Percentiles rank a stretch among this genome's conserved stretches.
These are phyloP conservation scores for Parathielavia hyrcaniae DNA, from an alignment of 495 filamentous ascomycete species.

Conservation along the genomic window DNA sequence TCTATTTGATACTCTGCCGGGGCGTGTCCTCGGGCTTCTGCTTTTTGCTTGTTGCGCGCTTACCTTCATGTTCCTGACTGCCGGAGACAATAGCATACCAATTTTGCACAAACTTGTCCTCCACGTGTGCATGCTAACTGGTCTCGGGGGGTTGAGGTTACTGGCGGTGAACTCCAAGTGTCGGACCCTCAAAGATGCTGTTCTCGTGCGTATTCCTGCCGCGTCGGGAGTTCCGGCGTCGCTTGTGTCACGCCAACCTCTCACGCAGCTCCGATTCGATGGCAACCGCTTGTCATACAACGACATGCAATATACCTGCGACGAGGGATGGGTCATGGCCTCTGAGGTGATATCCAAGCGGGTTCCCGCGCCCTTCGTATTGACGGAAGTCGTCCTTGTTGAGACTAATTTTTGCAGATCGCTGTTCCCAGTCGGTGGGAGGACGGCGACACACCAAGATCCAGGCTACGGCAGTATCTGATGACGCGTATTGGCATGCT, in stretches of 20 bases:
- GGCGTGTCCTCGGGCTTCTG: conserved; percentile 26
- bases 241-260: too few species aligned
- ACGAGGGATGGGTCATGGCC: not conserved
- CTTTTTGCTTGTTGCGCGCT: conserved; percentile 13
- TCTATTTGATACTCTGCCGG: conserved; percentile 26
- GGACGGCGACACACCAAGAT: too few species aligned
- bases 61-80: conserved; percentile 27
- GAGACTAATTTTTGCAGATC: too few species aligned
- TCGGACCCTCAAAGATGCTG: too few species aligned
- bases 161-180: too few species aligned
- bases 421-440: too few species aligned
- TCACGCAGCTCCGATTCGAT: too few species aligned
- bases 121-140: not conserved
- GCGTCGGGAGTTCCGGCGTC: too few species aligned
- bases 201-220: too few species aligned
- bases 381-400: not conserved
- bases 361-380: not conserved
- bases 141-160: too few species aligned
- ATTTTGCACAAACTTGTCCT: conserved; percentile 22
- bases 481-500: too few species aligned
- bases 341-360: not conserved
- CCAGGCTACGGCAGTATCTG: too few species aligned
- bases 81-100: conserved; percentile 29
- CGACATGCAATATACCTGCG: not conserved
- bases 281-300: not conserved